A percentile compares a stretch with the other conserved stretches of the same genome.
These are phyloP conservation scores for Penicillium sp. DNA, from an alignment of 2,329 filamentous ascomycete species.

Conservation along the genomic window DNA sequence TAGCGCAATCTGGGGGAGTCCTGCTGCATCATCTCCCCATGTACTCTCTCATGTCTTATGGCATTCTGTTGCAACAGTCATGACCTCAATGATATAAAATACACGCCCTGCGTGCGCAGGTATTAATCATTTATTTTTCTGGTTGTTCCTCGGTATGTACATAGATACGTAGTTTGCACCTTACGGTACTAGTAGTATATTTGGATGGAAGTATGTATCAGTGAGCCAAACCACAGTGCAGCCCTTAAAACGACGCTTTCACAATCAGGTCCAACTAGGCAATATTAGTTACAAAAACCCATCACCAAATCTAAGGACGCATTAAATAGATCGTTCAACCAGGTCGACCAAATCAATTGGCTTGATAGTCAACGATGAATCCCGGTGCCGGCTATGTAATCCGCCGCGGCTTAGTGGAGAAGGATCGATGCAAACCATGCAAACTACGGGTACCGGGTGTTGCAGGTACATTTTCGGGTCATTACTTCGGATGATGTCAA, in stretches of 20 bases:
- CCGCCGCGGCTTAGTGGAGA: slow-evolving; percentile 12
- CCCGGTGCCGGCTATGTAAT: slow-evolving; percentile 19
- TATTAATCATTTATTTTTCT: slow-evolving; percentile 1
- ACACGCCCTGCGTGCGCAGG: slow-evolving; percentile 19
- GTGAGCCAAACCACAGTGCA: too few species aligned
- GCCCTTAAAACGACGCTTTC: too few species aligned
- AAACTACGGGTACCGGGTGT: slow-evolving; percentile 33
- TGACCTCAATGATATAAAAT: slow-evolving; percentile 35
- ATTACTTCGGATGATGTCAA: slow-evolving; percentile 44
- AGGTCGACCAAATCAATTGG: background rate
- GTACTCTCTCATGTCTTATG: slow-evolving; percentile 24
- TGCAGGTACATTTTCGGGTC: slow-evolving; percentile 25
- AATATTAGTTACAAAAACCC: too few species aligned
- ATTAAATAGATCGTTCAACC: background rate
- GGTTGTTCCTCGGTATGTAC: background rate
- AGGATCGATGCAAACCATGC: slow-evolving; percentile 39
- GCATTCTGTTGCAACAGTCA: slow-evolving; percentile 30
- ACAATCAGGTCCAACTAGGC: too few species aligned
- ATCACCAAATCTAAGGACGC: too few species aligned
- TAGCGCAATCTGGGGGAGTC: slow-evolving; percentile 12
- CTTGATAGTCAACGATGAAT: background rate
- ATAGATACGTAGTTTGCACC: too few species aligned
- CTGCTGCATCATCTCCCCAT: slow-evolving; percentile 8
- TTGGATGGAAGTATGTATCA: too few species aligned
- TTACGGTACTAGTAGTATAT: too few species aligned